A percentile compares a stretch with the other conserved stretches of the same genome.
phyloP scores from a whole-genome alignment of 2,329 filamentous ascomycete genomes.

The Rutstroemia sydowiana region DNA sequence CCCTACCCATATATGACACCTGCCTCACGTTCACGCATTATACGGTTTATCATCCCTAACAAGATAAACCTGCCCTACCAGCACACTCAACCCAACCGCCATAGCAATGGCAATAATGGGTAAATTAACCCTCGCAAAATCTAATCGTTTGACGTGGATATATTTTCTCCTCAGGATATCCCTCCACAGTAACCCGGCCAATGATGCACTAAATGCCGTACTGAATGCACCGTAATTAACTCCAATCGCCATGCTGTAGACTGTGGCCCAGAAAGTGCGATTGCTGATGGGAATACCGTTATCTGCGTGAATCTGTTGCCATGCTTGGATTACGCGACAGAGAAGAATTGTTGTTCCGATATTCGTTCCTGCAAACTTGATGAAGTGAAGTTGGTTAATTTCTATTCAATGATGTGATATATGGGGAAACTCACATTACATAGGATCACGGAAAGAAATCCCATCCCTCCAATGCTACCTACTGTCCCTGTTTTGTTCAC shows the following conservation, averaged over 20 bases:
- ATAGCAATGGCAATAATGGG: conserved; percentile 65
- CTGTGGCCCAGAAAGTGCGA: conserved; percentile 64
- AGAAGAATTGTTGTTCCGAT: conserved; percentile 70
- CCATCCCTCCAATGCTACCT: conserved; percentile 65
- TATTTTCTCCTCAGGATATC: conserved; percentile 63
- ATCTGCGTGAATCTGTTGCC: conserved; percentile 50
- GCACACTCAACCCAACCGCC: conserved; percentile 53
- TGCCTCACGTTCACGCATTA: no score
- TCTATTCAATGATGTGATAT: background rate
- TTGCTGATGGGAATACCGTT: conserved; percentile 47
- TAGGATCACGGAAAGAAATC: conserved; percentile 60
- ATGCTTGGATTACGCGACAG: conserved; percentile 61
- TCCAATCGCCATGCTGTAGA: conserved; percentile 68
- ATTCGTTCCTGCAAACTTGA: conserved; percentile 67
- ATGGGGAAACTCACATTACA: conserved; percentile 55
- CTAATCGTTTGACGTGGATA: conserved; percentile 54
- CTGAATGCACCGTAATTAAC: conserved; percentile 72
- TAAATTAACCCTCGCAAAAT: conserved; percentile 62
- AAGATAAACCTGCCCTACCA: conserved; percentile 59
- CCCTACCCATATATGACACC: no score
- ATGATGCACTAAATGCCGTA: conserved; percentile 61
- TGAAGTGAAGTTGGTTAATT: conserved; percentile 13
- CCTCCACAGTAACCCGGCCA: conserved; percentile 66
- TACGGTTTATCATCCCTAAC: conserved; percentile 31
- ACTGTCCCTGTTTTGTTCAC: conserved; percentile 61